These are phyloP conservation scores for Cutaneotrichosporon sp. DNA, from an alignment of 1,284 basidiomycete species.

Conservation along the genomic window DNA sequence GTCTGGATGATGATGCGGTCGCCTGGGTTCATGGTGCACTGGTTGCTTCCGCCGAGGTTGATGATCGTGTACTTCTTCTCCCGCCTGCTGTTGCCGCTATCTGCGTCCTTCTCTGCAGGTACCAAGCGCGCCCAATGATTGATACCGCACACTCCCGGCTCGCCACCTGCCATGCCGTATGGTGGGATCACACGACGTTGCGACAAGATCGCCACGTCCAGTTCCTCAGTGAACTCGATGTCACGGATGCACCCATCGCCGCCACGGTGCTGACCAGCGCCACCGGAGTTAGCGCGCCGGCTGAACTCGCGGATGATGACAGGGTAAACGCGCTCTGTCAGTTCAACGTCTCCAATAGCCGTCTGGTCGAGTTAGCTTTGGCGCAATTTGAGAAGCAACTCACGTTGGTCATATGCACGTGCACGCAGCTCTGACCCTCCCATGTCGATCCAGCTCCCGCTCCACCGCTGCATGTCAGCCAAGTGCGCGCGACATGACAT, in stretches of 20 bases:
- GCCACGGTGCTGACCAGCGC: slow-evolving; percentile 73
- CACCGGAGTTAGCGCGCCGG: slow-evolving; percentile 65
- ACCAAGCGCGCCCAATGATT: slow-evolving; percentile 69
- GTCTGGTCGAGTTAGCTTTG: slow-evolving; percentile 20
- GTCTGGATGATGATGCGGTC: slow-evolving; percentile 81
- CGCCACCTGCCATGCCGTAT: slow-evolving; percentile 86
- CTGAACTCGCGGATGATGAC: slow-evolving; percentile 81
- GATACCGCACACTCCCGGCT: slow-evolving; percentile 68
- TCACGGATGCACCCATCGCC: slow-evolving; percentile 88
- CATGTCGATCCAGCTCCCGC: slow-evolving; percentile 86
- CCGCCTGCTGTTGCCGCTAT: slow-evolving; percentile 9
- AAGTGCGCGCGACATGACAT: too few relatives aligned
- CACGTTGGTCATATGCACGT: slow-evolving; percentile 41
- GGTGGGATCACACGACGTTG: slow-evolving; percentile 82
- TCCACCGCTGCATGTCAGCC: slow-evolving; percentile 61
- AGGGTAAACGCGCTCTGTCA: slow-evolving; percentile 62
- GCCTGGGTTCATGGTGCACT: slow-evolving; percentile 79
- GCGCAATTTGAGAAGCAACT: not conserved
- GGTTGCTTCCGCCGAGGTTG: slow-evolving; percentile 88
- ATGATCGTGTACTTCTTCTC: slow-evolving; percentile 60
- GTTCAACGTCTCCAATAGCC: slow-evolving; percentile 45
- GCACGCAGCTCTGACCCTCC: slow-evolving; percentile 63
- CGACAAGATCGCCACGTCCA: slow-evolving; percentile 76
- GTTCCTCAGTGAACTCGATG: slow-evolving; percentile 75
- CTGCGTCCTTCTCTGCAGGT: slow-evolving; percentile 5